Evolutionary conservation across 1,284 basidiomycete species (phyloP).

Genomic region (Ceratobasidium sp.): DNA sequence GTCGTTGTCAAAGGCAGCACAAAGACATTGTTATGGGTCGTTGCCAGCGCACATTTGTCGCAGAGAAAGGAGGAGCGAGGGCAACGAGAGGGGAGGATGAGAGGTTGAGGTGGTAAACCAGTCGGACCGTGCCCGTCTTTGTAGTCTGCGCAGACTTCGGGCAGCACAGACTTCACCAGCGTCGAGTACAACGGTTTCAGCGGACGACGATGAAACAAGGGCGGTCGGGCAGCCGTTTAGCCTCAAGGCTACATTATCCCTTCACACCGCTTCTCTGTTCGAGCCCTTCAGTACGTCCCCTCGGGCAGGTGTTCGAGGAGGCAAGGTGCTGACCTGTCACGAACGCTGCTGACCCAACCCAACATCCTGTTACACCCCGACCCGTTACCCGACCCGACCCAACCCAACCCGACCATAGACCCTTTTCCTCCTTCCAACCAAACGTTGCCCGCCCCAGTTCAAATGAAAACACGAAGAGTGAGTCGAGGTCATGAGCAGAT

Average conservation of each 20-base stretch:
- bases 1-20: conserved; percentile 1
- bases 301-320: conserved; percentile 3
- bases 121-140: conserved; percentile 19
- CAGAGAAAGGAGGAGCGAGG: conserved; percentile 26
- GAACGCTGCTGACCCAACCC: conserved; percentile 2
- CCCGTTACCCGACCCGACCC: conserved; percentile 15
- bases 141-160: conserved; percentile 36
- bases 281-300: conserved; percentile 13
- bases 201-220: conserved; percentile 8
- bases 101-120: conserved; percentile 30
- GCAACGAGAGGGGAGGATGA: conserved; percentile 31
- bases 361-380: conserved; percentile 19
- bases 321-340: conserved; percentile 23
- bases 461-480: conserved; percentile 18
- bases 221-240: conserved; percentile 29
- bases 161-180: not conserved
- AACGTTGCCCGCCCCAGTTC: not conserved
- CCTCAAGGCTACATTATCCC: conserved; percentile 28
- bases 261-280: not conserved
- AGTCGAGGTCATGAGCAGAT: conserved; percentile 5
- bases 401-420: conserved; percentile 15
- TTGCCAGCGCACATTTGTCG: not conserved
- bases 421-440: not conserved
- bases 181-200: conserved; percentile 28
- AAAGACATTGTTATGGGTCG: not conserved